These are phyloP conservation scores for Neotropicomus parvogracilis DNA, from an alignment of 1,284 basidiomycete species.

Conservation along the genomic window DNA sequence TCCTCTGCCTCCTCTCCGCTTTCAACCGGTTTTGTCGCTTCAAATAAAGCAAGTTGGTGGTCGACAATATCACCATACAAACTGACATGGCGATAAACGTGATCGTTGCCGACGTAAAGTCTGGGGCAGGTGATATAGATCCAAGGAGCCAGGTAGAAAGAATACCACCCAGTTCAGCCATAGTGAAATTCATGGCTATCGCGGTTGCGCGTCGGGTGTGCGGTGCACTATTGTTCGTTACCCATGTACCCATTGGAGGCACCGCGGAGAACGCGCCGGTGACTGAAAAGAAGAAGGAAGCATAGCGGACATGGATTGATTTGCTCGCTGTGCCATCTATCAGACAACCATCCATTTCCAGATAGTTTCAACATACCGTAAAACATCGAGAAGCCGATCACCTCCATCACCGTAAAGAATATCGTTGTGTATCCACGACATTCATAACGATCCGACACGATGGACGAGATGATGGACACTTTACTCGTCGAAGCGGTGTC, in stretches of 20 bases:
- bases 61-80: conserved; percentile 32
- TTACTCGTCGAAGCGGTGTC: not conserved
- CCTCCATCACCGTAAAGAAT: conserved; percentile 35
- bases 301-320: conserved; percentile 42
- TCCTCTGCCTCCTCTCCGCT: conserved; percentile 17
- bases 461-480: conserved; percentile 39
- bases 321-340: conserved; percentile 26
- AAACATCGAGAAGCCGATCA: conserved; percentile 49
- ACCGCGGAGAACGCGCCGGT: conserved; percentile 42
- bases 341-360: not conserved
- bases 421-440: conserved; percentile 42
- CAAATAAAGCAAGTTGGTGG: conserved; percentile 30
- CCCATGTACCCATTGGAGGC: conserved; percentile 47
- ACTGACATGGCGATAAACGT: conserved; percentile 37
- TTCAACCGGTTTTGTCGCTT: conserved; percentile 23
- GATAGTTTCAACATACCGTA: conserved; percentile 33
- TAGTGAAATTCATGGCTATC: conserved; percentile 49
- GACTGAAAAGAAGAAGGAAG: conserved; percentile 49
- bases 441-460: conserved; percentile 43
- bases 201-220: conserved; percentile 52
- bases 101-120: conserved; percentile 40
- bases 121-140: conserved; percentile 40
- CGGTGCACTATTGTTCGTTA: conserved; percentile 57
- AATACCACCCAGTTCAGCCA: conserved; percentile 53
- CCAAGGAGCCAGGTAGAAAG: conserved; percentile 53